phyloP scores from a whole-genome alignment of 495 filamentous ascomycete species.

The Penicillium coffeae region DNA sequence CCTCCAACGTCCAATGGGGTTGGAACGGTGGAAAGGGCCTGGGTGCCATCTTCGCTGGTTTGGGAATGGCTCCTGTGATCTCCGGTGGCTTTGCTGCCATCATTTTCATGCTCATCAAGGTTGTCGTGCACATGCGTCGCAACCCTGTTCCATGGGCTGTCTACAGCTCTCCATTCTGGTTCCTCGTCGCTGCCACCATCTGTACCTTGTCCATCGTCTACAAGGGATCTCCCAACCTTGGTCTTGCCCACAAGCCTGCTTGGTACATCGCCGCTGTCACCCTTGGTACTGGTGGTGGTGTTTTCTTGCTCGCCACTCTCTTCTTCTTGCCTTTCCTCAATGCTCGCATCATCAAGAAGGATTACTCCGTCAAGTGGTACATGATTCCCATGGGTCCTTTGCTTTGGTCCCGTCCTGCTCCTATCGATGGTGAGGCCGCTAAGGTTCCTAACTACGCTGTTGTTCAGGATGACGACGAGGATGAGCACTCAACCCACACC shows the following conservation, averaged over 20 bases:
- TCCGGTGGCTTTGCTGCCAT: constrained; percentile 51
- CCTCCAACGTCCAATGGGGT: constrained; percentile 55
- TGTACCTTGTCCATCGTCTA: constrained; percentile 61
- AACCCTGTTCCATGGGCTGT: constrained; percentile 56
- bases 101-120: constrained; percentile 61
- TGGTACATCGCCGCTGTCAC: constrained; percentile 56
- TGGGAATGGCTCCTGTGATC: constrained; percentile 59
- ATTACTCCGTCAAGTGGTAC: constrained; percentile 51
- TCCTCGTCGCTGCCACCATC: constrained; percentile 54
- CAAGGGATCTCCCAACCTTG: constrained; percentile 58
- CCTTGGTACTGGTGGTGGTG: constrained; percentile 49
- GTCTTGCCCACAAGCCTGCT: constrained; percentile 50
- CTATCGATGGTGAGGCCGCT: constrained; percentile 38
- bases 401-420: constrained; percentile 44
- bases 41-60: constrained; percentile 57
- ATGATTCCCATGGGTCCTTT: constrained; percentile 50
- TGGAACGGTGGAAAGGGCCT: constrained; percentile 59
- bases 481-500: constrained; percentile 20
- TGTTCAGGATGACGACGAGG: constrained; percentile 41
- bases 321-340: constrained; percentile 60
- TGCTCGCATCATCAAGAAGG: constrained; percentile 52
- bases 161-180: constrained; percentile 56
- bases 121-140: constrained; percentile 52
- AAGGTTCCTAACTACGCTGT: constrained; percentile 54
- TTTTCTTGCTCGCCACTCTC: constrained; percentile 47